Evolutionary conservation across 2,329 filamentous ascomycete species (phyloP), one percentile per base, ranked within the genome.

Genomic region (Achaetomium macrosporum): DNA sequence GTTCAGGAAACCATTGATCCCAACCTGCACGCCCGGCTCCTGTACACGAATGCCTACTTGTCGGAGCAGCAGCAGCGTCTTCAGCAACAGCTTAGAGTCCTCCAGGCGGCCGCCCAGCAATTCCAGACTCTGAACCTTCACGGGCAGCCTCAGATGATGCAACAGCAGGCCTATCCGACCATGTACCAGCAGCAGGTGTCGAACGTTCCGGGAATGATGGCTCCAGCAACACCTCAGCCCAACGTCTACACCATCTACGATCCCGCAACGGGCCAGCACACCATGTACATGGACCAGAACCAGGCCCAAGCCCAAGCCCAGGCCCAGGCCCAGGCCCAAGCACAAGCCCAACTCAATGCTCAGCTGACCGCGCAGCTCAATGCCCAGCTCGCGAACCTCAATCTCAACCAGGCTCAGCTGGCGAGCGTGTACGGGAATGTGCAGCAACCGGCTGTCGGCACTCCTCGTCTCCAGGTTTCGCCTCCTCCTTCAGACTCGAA

Each of bases 1-100:
- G 77, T 78, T 43, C 82, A 86, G 62, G 81, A 88, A 56, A 78
- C 84, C 61, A 88, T 95, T 73, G 93, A 97, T 64, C 90, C 91
- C 48, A 85, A 82, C 56, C 71, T 95, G 49, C 93, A 96, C 61
- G 88, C 90, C 49, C 90, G 96, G 71, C 77, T 97, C 59, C 82
- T 96, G 65, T 87, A 90, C 53, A 95, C 90, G 64, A 96, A 96
- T 69, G 74, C 93, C 67, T 95, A 95, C 66, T 79, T 99, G 47
- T 90, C 90, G 39, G 90, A 96, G 66, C 91, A 96, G 72, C 92
- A 97, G 72, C 90, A 96, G 73, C 87, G 88, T 59, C 82, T 97
- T 48, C 91, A 97, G 72, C 91, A 96, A 73, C 90, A 97, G 73
- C 79, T 97, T 60, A 82, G 90, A 61, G 88, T 76, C 59, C 83